Conservation (phyloP, 805 yeast genomes). For the Pichia insulana region DNA sequence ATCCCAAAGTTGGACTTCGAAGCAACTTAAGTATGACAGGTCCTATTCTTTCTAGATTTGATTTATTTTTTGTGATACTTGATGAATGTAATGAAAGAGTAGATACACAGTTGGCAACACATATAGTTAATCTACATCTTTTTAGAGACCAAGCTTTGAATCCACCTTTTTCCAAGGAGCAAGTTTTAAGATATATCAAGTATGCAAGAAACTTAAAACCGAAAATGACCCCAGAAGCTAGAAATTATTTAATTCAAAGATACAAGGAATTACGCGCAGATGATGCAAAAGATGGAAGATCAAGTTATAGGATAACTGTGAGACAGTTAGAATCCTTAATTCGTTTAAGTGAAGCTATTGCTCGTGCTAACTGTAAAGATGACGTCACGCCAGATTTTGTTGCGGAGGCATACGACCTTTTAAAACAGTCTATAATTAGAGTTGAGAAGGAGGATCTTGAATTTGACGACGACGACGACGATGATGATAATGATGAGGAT, state of each 20-base stretch:
- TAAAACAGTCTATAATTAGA: conserved; percentile 84
- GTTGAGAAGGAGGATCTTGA: conserved; percentile 92
- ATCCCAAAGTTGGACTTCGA: conserved; percentile 73
- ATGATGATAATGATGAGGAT: conserved; percentile 28
- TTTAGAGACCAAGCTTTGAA: conserved; percentile 79
- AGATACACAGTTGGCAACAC: conserved; percentile 84
- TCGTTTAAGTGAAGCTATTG: conserved; percentile 90
- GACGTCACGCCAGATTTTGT: conserved; percentile 79
- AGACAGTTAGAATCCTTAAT: conserved; percentile 94
- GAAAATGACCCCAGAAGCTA: conserved; percentile 69
- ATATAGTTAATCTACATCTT: conserved; percentile 90
- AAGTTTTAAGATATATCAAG: conserved; percentile 76
- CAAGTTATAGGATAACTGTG: conserved; percentile 90
- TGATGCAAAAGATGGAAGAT: conserved; percentile 85
- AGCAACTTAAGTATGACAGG: conserved; percentile 93
- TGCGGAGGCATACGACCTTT: conserved; percentile 83
- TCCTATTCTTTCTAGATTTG: conserved; percentile 97
- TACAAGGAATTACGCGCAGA: conserved; percentile 82
- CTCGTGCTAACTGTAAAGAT: conserved; percentile 91
- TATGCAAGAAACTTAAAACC: conserved; percentile 94
- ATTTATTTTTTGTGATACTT: conserved; percentile 84
- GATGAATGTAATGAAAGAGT: conserved; percentile 91
- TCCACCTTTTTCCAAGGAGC: conserved; percentile 85
- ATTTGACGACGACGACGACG: conserved; percentile 55
- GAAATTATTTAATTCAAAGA: conserved; percentile 63